These are phyloP conservation scores for Zymoseptoria passerinii DNA, from an alignment of 2,329 filamentous ascomycete genomes.

Conservation along the genomic window DNA sequence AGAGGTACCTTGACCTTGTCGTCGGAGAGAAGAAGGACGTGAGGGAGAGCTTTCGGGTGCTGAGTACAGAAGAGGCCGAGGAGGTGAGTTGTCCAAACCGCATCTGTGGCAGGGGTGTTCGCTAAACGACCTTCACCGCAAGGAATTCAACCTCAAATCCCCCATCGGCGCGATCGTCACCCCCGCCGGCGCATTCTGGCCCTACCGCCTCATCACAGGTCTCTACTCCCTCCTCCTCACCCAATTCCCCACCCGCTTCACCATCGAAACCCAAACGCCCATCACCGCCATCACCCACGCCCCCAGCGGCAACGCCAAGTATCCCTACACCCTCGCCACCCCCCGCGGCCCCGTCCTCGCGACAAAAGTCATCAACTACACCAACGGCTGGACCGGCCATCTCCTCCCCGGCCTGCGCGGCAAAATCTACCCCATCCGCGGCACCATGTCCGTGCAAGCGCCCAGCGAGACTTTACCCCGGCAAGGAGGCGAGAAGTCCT, in stretches of 20 bases:
- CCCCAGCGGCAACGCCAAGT: background rate
- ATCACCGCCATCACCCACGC: constrained; percentile 8
- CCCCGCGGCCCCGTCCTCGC: constrained; percentile 10
- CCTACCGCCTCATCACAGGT: constrained; percentile 15
- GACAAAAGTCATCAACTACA: constrained; percentile 13
- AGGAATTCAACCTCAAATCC: constrained; percentile 15
- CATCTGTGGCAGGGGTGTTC: too few species aligned
- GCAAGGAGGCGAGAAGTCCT: constrained; percentile 10
- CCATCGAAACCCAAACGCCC: constrained; percentile 14
- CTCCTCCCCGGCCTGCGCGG: constrained; percentile 14
- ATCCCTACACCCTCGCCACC: constrained; percentile 11
- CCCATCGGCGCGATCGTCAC: constrained; percentile 12
- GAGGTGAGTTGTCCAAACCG: background rate
- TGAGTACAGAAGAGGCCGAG: constrained; percentile 8
- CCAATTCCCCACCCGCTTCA: constrained; percentile 9
- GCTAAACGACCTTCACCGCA: background rate
- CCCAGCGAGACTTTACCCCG: constrained; percentile 6
- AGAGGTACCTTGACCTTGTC: constrained; percentile 13
- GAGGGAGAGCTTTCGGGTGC: background rate
- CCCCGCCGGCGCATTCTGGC: constrained; percentile 17
- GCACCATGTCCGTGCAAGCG: constrained; percentile 15
- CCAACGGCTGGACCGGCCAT: constrained; percentile 15
- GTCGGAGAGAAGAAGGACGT: constrained; percentile 8
- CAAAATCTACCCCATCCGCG: constrained; percentile 15
- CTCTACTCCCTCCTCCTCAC: constrained; percentile 10